Evolutionary conservation across 2,329 filamentous ascomycete species (phyloP).

Genomic region (Aspergillus transmontanensis): DNA sequence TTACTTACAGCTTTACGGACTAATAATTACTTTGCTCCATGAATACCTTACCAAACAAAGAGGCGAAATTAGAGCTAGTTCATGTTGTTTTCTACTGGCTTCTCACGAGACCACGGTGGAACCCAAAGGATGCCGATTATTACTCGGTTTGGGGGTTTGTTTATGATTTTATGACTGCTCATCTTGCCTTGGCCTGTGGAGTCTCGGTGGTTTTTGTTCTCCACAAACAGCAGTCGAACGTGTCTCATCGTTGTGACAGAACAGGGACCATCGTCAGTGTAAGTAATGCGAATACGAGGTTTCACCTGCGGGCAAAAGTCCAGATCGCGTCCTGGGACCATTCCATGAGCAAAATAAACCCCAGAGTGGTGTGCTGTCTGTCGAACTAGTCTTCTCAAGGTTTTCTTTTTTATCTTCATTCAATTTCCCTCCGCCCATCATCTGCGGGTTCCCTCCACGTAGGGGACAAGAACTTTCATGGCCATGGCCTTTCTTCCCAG

Average conservation of each 20-base stretch:
- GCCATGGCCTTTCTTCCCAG: constrained; percentile 17
- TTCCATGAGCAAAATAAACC: constrained; percentile 2
- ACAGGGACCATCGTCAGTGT: constrained; percentile 8
- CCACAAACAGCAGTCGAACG: constrained; percentile 15
- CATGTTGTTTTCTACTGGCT: neutral
- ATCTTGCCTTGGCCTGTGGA: constrained; percentile 14
- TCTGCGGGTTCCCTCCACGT: constrained; percentile 1
- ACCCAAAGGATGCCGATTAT: constrained; percentile 16
- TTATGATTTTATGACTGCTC: constrained; percentile 18
- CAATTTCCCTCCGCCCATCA: neutral
- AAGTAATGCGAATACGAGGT: constrained; percentile 1
- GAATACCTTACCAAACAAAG: neutral
- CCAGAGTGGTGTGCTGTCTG: constrained; percentile 2
- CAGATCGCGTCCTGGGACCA: neutral
- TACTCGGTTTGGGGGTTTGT: constrained; percentile 12
- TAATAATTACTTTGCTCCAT: neutral
- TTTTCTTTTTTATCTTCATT: neutral
- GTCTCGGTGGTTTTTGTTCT: constrained; percentile 16
- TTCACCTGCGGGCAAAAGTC: constrained; percentile 1
- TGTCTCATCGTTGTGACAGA: constrained; percentile 15
- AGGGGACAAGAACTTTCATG: neutral
- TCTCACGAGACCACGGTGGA: constrained; percentile 22
- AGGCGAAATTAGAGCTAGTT: neutral
- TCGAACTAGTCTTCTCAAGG: neutral
- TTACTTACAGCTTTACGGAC: neutral